These are phyloP conservation scores for Rutstroemia sp. DNA, from an alignment of 2,329 filamentous ascomycete species.

Conservation along the genomic window DNA sequence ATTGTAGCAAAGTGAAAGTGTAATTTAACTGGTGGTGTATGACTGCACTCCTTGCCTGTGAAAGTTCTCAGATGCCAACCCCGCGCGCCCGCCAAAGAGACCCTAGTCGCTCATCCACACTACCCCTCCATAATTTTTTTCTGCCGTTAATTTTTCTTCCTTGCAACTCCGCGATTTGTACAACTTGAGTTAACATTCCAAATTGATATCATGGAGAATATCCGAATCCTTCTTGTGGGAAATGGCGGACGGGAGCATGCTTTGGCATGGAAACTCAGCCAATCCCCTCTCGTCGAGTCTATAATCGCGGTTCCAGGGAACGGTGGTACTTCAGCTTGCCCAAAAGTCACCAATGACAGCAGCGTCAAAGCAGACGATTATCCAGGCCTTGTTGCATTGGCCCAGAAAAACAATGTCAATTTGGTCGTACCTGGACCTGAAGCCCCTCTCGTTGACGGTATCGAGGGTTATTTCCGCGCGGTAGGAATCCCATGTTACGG, in stretches of 20 bases:
- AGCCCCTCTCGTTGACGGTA: constrained; percentile 85
- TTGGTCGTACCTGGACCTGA: constrained; percentile 85
- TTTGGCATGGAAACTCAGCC: constrained; percentile 85
- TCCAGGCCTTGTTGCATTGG: constrained; percentile 63
- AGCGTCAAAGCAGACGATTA: constrained; percentile 70
- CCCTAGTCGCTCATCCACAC: not conserved
- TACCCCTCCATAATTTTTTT: not conserved
- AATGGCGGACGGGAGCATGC: constrained; percentile 94
- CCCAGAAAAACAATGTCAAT: constrained; percentile 65
- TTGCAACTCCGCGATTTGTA: not conserved
- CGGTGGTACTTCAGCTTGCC: constrained; percentile 68
- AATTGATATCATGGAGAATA: constrained; percentile 15
- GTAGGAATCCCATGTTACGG: constrained; percentile 51
- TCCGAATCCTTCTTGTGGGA: constrained; percentile 75
- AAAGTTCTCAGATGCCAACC: not conserved
- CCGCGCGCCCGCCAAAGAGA: not conserved
- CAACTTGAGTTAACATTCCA: not conserved
- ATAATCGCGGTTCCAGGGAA: constrained; percentile 74
- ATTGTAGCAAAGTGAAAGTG: no score
- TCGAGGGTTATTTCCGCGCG: constrained; percentile 70
- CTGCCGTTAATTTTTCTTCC: not conserved
- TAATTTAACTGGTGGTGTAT: no score
- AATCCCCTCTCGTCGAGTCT: constrained; percentile 70
- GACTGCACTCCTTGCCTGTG: no score
- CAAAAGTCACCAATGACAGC: constrained; percentile 65